Percentiles rank a stretch among this genome's conserved stretches.
phyloP scores from a whole-genome alignment of 2,329 filamentous ascomycete genomes.

The Meredithiella fracta region DNA sequence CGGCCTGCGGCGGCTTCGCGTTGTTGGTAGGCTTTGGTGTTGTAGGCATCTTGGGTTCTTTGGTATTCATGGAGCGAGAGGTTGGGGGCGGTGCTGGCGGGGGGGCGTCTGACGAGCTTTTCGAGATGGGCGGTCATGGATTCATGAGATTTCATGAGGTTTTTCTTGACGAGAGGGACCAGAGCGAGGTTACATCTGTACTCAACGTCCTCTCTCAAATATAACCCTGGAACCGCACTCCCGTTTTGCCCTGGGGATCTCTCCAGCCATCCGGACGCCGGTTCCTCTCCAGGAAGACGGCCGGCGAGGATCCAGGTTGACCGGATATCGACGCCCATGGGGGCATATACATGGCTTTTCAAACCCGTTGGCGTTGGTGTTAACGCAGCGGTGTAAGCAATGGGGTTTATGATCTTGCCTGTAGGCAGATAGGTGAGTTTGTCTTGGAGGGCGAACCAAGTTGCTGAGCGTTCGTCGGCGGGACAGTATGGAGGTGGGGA shows the following conservation, averaged over 20 bases:
- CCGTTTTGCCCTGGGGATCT: conserved; percentile 34
- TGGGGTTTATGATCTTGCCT: conserved; percentile 28
- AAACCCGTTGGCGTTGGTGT: conserved; percentile 56
- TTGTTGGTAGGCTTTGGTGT: background rate
- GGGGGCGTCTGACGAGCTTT: background rate
- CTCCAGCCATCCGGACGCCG: conserved; percentile 49
- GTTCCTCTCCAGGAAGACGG: conserved; percentile 51
- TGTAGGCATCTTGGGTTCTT: background rate
- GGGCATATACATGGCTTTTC: conserved; percentile 71
- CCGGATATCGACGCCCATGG: conserved; percentile 63
- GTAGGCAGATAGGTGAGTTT: conserved; percentile 60
- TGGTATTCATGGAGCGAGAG: background rate
- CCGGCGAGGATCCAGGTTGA: conserved; percentile 65
- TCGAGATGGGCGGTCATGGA: conserved; percentile 35
- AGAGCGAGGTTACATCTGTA: conserved; percentile 64
- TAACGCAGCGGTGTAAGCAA: conserved; percentile 69
- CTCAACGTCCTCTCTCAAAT: conserved; percentile 71
- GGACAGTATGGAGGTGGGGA: conserved; percentile 48
- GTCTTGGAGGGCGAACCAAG: conserved; percentile 70
- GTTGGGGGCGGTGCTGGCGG: background rate
- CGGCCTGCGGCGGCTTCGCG: background rate
- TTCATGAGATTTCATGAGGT: conserved; percentile 58
- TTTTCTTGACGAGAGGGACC: conserved; percentile 64
- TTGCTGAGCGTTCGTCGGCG: conserved; percentile 49
- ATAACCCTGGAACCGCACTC: conserved; percentile 41